These are phyloP conservation scores for Fusarium coffeatum DNA, from an alignment of 2,329 filamentous ascomycete genomes.

Conservation along the genomic window DNA sequence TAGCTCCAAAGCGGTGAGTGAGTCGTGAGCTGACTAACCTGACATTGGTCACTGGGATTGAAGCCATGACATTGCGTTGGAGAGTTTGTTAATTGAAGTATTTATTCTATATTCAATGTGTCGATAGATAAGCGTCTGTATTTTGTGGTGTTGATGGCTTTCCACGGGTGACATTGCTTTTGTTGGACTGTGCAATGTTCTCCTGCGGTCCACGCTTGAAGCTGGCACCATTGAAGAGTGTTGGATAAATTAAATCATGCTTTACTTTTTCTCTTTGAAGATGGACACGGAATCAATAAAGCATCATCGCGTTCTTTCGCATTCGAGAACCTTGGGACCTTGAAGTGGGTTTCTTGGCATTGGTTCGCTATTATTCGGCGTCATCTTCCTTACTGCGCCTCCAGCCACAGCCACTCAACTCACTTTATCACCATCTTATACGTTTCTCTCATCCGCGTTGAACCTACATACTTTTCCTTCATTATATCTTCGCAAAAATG, in stretches of 20 bases:
- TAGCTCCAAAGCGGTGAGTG: slow-evolving; percentile 40
- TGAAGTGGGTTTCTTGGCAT: slow-evolving; percentile 29
- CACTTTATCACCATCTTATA: not conserved
- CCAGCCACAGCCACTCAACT: not conserved
- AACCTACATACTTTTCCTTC: not conserved
- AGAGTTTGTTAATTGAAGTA: not conserved
- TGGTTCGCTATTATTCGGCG: slow-evolving; percentile 16
- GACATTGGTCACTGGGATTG: not conserved
- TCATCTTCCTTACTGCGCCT: slow-evolving; percentile 30
- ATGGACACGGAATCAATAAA: not conserved
- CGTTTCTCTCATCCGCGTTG: not conserved
- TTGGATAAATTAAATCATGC: not conserved
- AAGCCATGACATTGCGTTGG: not conserved
- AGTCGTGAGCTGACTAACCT: slow-evolving; percentile 16
- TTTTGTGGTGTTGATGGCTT: not conserved
- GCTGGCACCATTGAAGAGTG: not conserved
- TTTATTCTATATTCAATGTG: not conserved
- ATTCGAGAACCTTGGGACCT: not conserved
- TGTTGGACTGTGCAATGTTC: not conserved
- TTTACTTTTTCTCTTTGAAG: not conserved
- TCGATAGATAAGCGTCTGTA: not conserved
- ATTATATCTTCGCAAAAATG: slow-evolving; percentile 11
- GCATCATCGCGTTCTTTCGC: not conserved
- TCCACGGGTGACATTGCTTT: not conserved
- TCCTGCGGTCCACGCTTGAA: not conserved